Conservation (phyloP, 2,329 filamentous ascomycete species). For the Fusarium nygamai region DNA sequence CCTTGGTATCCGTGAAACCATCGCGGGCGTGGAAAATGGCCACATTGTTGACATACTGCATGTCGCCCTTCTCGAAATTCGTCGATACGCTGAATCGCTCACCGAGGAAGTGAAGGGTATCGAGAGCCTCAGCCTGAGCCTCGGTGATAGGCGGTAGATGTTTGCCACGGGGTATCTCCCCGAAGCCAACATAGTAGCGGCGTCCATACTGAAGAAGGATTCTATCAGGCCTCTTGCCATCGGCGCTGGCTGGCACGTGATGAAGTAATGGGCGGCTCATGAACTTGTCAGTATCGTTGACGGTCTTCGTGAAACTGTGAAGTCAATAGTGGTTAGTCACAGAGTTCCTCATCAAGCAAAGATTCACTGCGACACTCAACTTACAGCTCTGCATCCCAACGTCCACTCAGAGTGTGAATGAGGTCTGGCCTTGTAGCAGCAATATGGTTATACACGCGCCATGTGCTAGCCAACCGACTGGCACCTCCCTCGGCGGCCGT, state of each 20-base stretch:
- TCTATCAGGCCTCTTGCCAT: background rate
- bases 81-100: background rate
- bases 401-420: background rate
- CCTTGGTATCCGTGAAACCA: background rate
- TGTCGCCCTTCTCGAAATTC: background rate
- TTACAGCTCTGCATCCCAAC: background rate
- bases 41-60: background rate
- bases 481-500: background rate
- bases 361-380: background rate
- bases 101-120: background rate
- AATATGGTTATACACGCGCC: background rate
- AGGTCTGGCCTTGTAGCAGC: background rate
- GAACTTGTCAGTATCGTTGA: background rate
- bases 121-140: background rate
- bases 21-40: background rate
- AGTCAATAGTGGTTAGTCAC: background rate
- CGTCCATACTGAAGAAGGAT: background rate
- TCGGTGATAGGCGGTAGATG: background rate
- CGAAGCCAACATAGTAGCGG: background rate
- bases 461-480: background rate
- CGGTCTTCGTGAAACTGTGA: background rate
- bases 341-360: no score
- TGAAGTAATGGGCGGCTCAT: background rate
- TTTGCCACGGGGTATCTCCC: background rate
- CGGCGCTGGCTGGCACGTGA: background rate